These are phyloP conservation scores for Nakataea oryzae DNA, from an alignment of 2,329 filamentous ascomycete genomes.

Conservation along the genomic window DNA sequence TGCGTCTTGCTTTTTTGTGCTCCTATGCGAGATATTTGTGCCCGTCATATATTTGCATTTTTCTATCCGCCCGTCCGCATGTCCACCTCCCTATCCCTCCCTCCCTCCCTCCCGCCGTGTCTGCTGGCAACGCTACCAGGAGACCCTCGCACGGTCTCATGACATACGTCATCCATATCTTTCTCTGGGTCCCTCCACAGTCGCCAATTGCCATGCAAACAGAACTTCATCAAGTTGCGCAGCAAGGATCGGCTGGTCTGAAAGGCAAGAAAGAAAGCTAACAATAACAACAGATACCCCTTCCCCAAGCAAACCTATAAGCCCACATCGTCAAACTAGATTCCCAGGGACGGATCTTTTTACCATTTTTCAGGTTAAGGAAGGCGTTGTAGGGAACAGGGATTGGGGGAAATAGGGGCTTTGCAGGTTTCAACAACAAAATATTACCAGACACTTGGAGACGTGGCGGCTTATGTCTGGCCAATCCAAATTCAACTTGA, in stretches of 20 bases:
- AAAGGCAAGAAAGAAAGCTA: neutral
- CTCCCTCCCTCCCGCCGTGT: neutral
- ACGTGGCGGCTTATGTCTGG: neutral
- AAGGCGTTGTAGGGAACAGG: conserved; percentile 8
- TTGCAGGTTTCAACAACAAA: conserved; percentile 20
- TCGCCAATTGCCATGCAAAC: neutral
- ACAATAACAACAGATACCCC: conserved; percentile 49
- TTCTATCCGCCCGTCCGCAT: neutral
- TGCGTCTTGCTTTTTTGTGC: conserved; percentile 1
- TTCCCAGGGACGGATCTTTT: neutral
- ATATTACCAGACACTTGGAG: neutral
- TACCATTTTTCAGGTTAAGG: neutral
- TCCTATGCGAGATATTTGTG: neutral
- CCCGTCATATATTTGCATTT: too few relatives aligned
- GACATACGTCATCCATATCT: neutral
- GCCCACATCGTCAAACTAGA: conserved; percentile 24
- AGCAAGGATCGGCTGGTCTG: neutral
- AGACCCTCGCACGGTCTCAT: neutral
- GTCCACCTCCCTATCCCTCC: neutral
- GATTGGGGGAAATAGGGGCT: conserved; percentile 1
- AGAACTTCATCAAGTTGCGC: neutral
- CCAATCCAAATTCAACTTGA: conserved; percentile 21
- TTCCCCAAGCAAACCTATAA: conserved; percentile 70
- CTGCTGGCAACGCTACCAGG: neutral
- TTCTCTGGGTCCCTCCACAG: neutral